Percentiles rank a stretch among this genome's conserved stretches.
Evolutionary conservation across 257 asterid species (phyloP).

Genomic region (Vinca minor): DNA sequence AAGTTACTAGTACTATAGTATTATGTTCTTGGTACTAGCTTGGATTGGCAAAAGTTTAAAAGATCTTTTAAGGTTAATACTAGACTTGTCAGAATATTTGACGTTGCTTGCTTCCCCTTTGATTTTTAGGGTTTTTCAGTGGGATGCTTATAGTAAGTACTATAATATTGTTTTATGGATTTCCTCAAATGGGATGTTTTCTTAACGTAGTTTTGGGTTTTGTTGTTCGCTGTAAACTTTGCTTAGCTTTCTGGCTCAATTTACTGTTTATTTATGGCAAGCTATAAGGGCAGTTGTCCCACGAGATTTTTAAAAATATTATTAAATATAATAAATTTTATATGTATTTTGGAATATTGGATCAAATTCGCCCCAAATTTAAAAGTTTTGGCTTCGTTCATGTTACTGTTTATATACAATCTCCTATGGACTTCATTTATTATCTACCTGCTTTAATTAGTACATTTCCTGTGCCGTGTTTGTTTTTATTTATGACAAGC

Average conservation of each 20-base stretch:
- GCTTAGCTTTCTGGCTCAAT: constrained; percentile 12
- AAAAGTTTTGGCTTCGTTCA: background rate
- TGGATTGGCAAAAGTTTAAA: background rate
- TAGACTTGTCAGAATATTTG: constrained; percentile 1
- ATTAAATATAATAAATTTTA: constrained; percentile 21
- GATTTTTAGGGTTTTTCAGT: constrained; percentile 37
- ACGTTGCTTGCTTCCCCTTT: constrained; percentile 1
- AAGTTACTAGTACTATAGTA: no score
- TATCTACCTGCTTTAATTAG: background rate
- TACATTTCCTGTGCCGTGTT: background rate
- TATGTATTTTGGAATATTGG: no score
- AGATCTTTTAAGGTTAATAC: background rate
- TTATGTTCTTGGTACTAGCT: background rate
- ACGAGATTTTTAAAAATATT: no score
- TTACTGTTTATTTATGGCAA: background rate
- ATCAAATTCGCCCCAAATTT: background rate
- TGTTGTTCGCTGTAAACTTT: constrained; percentile 8
- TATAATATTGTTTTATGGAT: background rate
- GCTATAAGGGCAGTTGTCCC: constrained; percentile 7
- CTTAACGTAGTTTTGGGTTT: constrained; percentile 14
- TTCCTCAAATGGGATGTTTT: constrained; percentile 13
- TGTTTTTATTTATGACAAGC: constrained; percentile 1
- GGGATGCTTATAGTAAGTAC: background rate
- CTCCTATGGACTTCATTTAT: constrained; percentile 21
- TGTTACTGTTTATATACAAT: background rate